Conservation (phyloP, 140 eudicot species). For the Bidens hawaiensis region DNA sequence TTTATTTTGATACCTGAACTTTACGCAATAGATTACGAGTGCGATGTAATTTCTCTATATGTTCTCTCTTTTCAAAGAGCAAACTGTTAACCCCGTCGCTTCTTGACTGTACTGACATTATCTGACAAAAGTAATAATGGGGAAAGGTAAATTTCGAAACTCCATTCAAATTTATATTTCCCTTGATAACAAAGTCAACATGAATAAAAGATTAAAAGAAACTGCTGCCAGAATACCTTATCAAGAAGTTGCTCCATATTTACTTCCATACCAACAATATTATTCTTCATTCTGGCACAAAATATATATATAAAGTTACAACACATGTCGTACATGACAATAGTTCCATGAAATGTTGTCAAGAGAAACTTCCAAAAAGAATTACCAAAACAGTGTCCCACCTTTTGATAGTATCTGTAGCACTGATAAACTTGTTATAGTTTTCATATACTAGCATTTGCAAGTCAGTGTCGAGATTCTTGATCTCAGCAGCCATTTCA, state of each 20-base stretch:
- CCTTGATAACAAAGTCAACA: constrained; percentile 16
- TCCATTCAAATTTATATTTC: constrained; percentile 6
- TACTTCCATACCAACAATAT: constrained; percentile 93
- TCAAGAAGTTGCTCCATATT: constrained; percentile 98
- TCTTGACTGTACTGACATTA: constrained; percentile 91
- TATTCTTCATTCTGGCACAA: constrained; percentile 82
- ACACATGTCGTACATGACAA: constrained; percentile 9
- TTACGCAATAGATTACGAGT: constrained; percentile 90
- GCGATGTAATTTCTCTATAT: constrained; percentile 92
- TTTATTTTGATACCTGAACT: constrained; percentile 73
- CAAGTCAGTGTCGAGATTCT: constrained; percentile 95
- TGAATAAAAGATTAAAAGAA: constrained; percentile 13
- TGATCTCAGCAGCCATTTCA: constrained; percentile 99
- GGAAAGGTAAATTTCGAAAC: constrained; percentile 13
- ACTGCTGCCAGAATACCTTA: constrained; percentile 47
- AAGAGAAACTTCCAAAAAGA: background rate
- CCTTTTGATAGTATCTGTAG: constrained; percentile 96
- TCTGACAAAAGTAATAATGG: constrained; percentile 39
- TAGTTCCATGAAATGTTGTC: constrained; percentile 10
- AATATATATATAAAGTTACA: background rate
- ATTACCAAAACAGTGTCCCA: constrained; percentile 19
- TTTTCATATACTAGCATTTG: constrained; percentile 97
- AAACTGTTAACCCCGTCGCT: constrained; percentile 97
- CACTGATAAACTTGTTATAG: constrained; percentile 96
- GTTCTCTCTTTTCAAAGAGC: constrained; percentile 89